Base-by-base conservation (phyloP, 352 stramenopile genomes). In the Globisporangium splendens region DNA sequence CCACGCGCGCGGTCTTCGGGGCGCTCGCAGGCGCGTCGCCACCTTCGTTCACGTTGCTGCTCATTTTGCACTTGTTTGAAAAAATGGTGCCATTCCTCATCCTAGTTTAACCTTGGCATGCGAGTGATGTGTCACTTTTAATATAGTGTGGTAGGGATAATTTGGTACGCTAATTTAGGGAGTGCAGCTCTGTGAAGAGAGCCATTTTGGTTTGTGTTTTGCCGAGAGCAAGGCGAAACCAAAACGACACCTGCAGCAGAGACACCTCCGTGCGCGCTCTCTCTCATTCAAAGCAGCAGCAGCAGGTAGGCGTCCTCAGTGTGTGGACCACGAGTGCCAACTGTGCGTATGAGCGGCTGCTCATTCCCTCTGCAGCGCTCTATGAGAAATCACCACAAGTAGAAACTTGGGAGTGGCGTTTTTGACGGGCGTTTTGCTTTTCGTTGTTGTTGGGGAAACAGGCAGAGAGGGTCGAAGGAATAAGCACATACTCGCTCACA, bases 1-100 rank as follows among this genome's bases (percentile, higher is more conserved):
- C 52, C 22, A 58, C 52, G 24, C 52, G 52, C 52, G 52, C 42
- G 41, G 8, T 58, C 41, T 50, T 58, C 10, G 44, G 13, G 17
- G 2, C 22, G 35, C 48, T 50, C 51, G 21, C 39, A 1, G 39
- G 39, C 17, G 39, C 18, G 0, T 42, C 39, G 52, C 52, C 35
- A 12, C 28, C 28, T 35, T 28, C 52, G 22, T 13, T 54, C 28
- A 20, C 8, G 31, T 43, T 50, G 22, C 48, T 44, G 41, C 38
- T 58, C 52, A 58, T 58, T 35, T 31, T 31, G 24, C 24, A 21
- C 52, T 58, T 24, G 3, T 22, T 49, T 11, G 24, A 11, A 10
- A 44, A 44, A 35, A 10, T 44, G 39, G 3, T 44, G 13, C 12
- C 13, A 12, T 44, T 18, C 5, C 6, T 22, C 15, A 1, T 8